phyloP scores from a whole-genome alignment of 305 asterid species.

The Euphrasia arctica region DNA sequence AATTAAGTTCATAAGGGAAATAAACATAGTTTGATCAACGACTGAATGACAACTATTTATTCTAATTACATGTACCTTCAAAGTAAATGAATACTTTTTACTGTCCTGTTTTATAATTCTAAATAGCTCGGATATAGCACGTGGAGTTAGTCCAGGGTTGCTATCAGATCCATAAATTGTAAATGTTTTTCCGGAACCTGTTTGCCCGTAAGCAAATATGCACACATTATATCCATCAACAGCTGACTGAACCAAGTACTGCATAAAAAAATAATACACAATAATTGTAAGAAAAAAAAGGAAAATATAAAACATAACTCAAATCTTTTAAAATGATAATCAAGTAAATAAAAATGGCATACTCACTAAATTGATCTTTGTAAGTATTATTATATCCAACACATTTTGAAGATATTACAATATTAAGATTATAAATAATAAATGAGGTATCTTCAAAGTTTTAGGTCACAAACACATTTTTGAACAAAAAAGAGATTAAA shows the following conservation, averaged over 20 bases:
- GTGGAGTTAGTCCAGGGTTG: conserved; percentile 91
- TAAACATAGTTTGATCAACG: conserved; percentile 13
- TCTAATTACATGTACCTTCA: conserved; percentile 73
- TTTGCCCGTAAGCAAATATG: conserved; percentile 97
- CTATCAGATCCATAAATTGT: conserved; percentile 86
- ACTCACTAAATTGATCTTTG: conserved; percentile 12
- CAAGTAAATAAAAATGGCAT: not conserved
- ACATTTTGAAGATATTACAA: not conserved
- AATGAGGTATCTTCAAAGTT: not conserved
- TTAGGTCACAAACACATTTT: not conserved
- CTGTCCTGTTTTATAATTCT: conserved; percentile 68
- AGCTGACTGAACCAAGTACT: conserved; percentile 96
- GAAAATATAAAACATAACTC: conserved; percentile 4
- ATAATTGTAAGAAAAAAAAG: not conserved
- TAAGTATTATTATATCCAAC: not conserved
- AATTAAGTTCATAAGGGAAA: conserved; percentile 4
- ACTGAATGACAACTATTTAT: conserved; percentile 17
- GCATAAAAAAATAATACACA: conserved; percentile 20
- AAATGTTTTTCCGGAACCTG: conserved; percentile 96
- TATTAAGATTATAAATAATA: conserved; percentile 4
- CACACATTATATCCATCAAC: conserved; percentile 95
- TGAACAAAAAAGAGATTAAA: not conserved
- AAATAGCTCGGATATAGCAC: conserved; percentile 80
- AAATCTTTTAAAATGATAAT: conserved; percentile 13
- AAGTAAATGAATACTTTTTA: conserved; percentile 63